Base-by-base conservation (phyloP, 192 early-diverging fungal genomes). In the Mortierella antarctica region DNA sequence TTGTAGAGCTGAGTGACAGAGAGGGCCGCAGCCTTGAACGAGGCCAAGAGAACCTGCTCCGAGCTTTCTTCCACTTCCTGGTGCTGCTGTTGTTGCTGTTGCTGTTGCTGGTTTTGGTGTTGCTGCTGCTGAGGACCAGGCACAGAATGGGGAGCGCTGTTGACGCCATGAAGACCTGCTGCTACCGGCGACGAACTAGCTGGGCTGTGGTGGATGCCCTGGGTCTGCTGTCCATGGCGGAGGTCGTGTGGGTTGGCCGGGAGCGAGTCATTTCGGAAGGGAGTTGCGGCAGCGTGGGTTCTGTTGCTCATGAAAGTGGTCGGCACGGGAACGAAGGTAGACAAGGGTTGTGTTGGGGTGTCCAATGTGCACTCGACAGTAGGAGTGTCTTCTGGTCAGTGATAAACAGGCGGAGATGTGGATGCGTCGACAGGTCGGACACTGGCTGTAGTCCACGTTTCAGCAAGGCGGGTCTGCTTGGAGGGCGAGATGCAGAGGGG, bases 1-100 rank as follows among this genome's bases (percentile, higher is more conserved):
- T 88, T 88, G 71, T 88, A 88, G 11, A 88, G 74, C 31, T 82
- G 84, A 4, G 87, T 86, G 20, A 88, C 87, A 39, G 83, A 84
- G 14, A 83, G 69, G 15, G 87, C 87, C 18, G 87, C 83, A 42
- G 85, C 83, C 51, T 86, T 88, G 70, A 88, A 88, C 2, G 87
- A 88, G 48, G 80, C 74, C 65, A 88, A 61, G 5, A 88, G 71
- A 6, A 83, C 85, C 54, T 88, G 83, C 60, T 88, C 87, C 17
- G 74, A 82, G 0, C 76, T 75, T 58, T 86, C 84, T 21, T 72
- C 77, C 0, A 53, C n/a, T 10, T 20, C 44, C 7, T 56, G 53
- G 6, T 54, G 41, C 14, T 69, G 54, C 7, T 15, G 55, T 8
- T 57, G 63, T 11, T 31, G 55, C 2, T 42, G 61, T 0, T 21